Conservation (phyloP, 345 rosid genomes). For the Boechera divaricarpa region DNA sequence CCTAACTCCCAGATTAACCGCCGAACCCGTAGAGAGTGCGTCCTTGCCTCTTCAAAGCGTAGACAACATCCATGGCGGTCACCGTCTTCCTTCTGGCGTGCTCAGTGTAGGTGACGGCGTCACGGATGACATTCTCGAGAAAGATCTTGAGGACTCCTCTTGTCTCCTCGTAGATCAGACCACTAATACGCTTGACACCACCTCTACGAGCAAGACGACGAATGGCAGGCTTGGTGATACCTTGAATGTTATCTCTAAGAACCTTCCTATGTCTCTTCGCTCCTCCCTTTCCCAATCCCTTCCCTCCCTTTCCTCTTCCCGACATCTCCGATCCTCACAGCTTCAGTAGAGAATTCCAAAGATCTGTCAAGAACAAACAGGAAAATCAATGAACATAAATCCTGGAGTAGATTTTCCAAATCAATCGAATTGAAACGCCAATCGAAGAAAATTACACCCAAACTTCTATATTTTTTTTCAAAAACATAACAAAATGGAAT, state of each 20-base stretch:
- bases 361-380: background rate
- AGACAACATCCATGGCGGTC: slow-evolving; percentile 69
- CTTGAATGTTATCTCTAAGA: slow-evolving; percentile 65
- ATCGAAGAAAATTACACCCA: too few species aligned
- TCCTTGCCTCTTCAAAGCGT: slow-evolving; percentile 69
- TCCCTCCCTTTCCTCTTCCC: slow-evolving; percentile 71
- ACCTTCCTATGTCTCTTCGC: slow-evolving; percentile 70
- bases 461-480: too few species aligned
- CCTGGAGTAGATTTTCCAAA: background rate
- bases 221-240: slow-evolving; percentile 59
- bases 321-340: slow-evolving; percentile 47
- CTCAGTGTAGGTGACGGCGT: slow-evolving; percentile 60
- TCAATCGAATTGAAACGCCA: background rate
- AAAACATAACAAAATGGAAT: too few species aligned
- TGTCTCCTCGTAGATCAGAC: slow-evolving; percentile 63
- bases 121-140: slow-evolving; percentile 63
- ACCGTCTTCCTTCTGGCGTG: slow-evolving; percentile 69
- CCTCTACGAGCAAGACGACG: slow-evolving; percentile 65
- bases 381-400: background rate
- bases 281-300: slow-evolving; percentile 73
- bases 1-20: slow-evolving; percentile 36
- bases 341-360: background rate
- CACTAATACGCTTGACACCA: slow-evolving; percentile 66
- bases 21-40: slow-evolving; percentile 67
- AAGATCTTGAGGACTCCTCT: slow-evolving; percentile 65